Percentiles rank a stretch among this genome's conserved stretches.
These are phyloP conservation scores for Penicillium tannophilum DNA, from an alignment of 495 filamentous ascomycete species.

Conservation along the genomic window DNA sequence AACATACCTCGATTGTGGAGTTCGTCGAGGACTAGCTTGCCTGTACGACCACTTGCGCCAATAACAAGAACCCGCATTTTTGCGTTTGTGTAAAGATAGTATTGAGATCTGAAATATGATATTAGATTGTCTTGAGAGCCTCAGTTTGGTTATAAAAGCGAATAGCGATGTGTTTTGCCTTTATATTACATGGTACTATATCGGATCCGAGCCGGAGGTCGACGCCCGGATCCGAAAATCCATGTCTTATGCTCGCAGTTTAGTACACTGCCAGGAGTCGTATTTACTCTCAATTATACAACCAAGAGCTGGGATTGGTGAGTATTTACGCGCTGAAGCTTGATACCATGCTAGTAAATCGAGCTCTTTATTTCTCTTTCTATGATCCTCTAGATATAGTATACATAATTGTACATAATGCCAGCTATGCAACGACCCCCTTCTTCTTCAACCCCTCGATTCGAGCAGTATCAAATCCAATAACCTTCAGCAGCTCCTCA, in stretches of 20 bases:
- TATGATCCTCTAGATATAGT: neutral
- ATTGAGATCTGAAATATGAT: neutral
- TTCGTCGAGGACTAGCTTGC: conserved; percentile 42
- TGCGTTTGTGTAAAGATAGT: neutral
- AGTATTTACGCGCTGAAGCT: too few relatives aligned
- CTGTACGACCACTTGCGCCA: conserved; percentile 45
- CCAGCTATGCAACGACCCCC: conserved; percentile 57
- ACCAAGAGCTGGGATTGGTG: too few relatives aligned
- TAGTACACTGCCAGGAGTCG: too few relatives aligned
- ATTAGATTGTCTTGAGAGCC: conserved; percentile 4
- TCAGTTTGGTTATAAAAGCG: neutral
- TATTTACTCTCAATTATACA: too few relatives aligned
- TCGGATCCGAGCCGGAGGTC: too few relatives aligned
- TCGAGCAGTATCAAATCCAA: conserved; percentile 65
- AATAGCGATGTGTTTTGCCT: neutral
- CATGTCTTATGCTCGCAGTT: too few relatives aligned
- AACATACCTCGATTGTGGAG: conserved; percentile 28
- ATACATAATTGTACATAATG: neutral
- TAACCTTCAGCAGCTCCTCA: conserved; percentile 69
- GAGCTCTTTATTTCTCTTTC: neutral
- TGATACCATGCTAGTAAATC: too few relatives aligned
- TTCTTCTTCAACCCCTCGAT: conserved; percentile 53
- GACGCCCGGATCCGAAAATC: too few relatives aligned
- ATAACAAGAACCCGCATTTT: conserved; percentile 45
- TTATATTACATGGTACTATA: too few relatives aligned